Evolutionary conservation across 768 basidiomycete genomes (phyloP), one percentile per base, ranked within the genome.

Genomic region (Tylopilus plumbeoviolaceoides): DNA sequence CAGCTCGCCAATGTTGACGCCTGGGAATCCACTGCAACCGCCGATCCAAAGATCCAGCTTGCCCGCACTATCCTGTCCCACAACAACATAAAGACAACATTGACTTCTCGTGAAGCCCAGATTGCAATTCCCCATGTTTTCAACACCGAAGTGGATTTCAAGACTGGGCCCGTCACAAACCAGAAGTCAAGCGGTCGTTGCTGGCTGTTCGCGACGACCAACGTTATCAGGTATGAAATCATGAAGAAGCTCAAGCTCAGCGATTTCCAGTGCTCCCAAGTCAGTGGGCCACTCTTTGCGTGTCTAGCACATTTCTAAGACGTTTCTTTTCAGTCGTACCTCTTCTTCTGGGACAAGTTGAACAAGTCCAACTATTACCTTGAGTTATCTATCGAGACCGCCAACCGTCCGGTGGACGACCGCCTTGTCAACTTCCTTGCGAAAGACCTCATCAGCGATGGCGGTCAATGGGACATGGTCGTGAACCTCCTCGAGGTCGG

Each of bases 301-400:
- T 41, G 17, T 31, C 36, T 50, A 8, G 11, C 5, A 23, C 40
- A 10, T 51, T 48, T 44, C 55, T 59, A 46, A 59, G 30, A 44
- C 20, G 27, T 45, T 54, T 25, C 28, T 14, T 44, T 36, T 39
- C 60, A 91, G 87, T 83, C 84, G 2, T 95, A 95, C 70, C 78
- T 95, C 27, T 95, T 94, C 78, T 95, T 98, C 79, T 95, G 87
- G 78, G 95, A 98, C 72, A 94, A 95, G 71, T 81, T 98, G 46
- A 92, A 95, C 77, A 91, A 97, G 68, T 72, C 79, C 41, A 88
- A 87, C 70, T 94, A 90, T 72, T 95, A 88, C 70, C 85, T 97
- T 17, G 95, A 97, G 70, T 78, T 87, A 38, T 81, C 87, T 44
- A 89, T 98, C 59, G 77, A 95, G 69, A 79, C 88, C 50, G 84